Conservation (phyloP, 2,329 filamentous ascomycete genomes). For the Seiridium unicorne region DNA sequence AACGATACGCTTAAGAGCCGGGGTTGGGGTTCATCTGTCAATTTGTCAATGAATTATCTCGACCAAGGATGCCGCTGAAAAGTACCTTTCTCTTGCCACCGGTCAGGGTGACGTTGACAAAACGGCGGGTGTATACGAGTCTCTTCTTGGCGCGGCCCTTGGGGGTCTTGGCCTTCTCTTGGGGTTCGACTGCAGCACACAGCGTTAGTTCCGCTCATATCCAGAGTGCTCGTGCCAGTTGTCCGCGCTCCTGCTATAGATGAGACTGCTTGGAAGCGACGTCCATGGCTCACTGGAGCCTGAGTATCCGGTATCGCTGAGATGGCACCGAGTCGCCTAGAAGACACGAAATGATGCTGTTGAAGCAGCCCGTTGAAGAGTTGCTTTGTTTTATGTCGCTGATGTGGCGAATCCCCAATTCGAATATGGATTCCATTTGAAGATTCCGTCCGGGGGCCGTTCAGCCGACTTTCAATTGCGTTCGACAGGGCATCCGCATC, state of each 20-base stretch:
- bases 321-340: not conserved
- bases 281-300: not conserved
- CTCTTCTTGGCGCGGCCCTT: slow-evolving; percentile 99
- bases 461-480: too few relatives aligned
- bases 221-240: too few relatives aligned
- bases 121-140: slow-evolving; percentile 92
- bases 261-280: too few relatives aligned
- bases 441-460: too few relatives aligned
- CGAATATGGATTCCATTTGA: not conserved
- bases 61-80: not conserved
- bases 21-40: slow-evolving; percentile 42
- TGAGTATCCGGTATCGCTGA: not conserved
- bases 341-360: not conserved
- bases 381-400: not conserved
- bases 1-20: slow-evolving; percentile 28
- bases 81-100: slow-evolving; percentile 97
- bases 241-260: too few relatives aligned
- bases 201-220: too few relatives aligned
- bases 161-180: slow-evolving; percentile 92
- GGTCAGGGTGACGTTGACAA: slow-evolving; percentile 96
- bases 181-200: not conserved
- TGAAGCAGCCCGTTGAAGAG: not conserved
- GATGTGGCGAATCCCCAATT: not conserved
- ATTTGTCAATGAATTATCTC: slow-evolving; percentile 9
- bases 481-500: not conserved